A percentile compares a stretch with the other conserved stretches of the same genome.
These are phyloP conservation scores for Chlamydomonas reinhardtii DNA, from an alignment of 163 green algal genomes.

Conservation along the genomic window DNA sequence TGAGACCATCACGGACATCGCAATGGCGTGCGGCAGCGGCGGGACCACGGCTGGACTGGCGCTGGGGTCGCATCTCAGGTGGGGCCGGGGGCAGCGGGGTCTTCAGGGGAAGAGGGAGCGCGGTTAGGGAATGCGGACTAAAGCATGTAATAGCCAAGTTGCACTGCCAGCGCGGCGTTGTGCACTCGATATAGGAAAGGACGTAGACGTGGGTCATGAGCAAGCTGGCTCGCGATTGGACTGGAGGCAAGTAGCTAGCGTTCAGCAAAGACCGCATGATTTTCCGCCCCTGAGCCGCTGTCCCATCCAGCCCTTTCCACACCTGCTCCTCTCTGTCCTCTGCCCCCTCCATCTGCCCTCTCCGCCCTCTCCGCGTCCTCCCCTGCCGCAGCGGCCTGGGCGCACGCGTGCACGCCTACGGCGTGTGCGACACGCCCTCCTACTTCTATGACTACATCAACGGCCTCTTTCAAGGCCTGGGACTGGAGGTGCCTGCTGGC, in stretches of 20 bases:
- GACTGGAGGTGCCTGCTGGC: slow-evolving; percentile 46
- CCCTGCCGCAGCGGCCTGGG: slow-evolving; percentile 3
- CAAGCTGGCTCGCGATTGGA: too few relatives aligned
- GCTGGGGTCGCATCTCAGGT: slow-evolving; percentile 76
- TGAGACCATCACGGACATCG: slow-evolving; percentile 84
- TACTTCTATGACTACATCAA: slow-evolving; percentile 94
- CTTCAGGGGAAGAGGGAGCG: neutral
- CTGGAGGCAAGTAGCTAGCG: too few relatives aligned
- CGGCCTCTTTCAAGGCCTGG: slow-evolving; percentile 77
- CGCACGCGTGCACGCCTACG: slow-evolving; percentile 46
- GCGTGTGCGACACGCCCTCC: slow-evolving; percentile 87
- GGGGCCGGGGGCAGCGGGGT: neutral
- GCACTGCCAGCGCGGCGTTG: too few relatives aligned
- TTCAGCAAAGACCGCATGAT: too few relatives aligned
- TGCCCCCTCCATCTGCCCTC: too few relatives aligned
- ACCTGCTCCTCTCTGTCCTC: too few relatives aligned
- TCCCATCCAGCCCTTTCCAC: too few relatives aligned
- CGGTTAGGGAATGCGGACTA: too few relatives aligned
- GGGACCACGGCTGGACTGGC: slow-evolving; percentile 90
- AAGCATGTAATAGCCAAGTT: too few relatives aligned
- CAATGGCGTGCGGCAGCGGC: slow-evolving; percentile 90
- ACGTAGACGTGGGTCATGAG: too few relatives aligned
- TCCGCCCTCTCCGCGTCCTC: neutral
- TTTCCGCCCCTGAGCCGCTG: too few relatives aligned
- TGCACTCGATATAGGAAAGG: too few relatives aligned